Evolutionary conservation across 768 basidiomycete species (phyloP), one percentile per base, ranked within the genome.

Genomic region (Psilocybe azurescens): DNA sequence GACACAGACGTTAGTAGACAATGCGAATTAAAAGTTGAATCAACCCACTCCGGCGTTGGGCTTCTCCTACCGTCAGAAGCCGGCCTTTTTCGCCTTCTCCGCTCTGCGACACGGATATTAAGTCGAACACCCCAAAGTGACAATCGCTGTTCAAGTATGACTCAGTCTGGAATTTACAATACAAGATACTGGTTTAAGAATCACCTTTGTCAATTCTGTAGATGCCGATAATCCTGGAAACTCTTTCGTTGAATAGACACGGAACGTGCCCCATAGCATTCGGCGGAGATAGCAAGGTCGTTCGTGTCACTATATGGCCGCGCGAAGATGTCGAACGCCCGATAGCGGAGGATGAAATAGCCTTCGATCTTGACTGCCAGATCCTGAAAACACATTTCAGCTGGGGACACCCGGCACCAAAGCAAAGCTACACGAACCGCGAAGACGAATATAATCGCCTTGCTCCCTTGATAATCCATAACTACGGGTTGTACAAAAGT

Each of bases 341-440:
- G 79, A 68, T 90, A 90, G 46, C 89, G 82, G 29, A 90, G 76
- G 41, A 87, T 79, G 68, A 90, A 91, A 14, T 77, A 79, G 24
- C 89, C 89, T 67, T 90, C 89, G 20, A 79, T 80, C 66, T 86
- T 87, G 5, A 91, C 89, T 0, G 89, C 87, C n/a, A 91, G 76
- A 67, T 91, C 89, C 89, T 91, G 65, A 18, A 61, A 33, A 55
- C 1, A 48, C 14, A 49, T 53, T 49, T 44, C 47, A 46, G 16
- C 13, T 41, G 16, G n/a, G 32, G 47, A 29, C 11, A n/a, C 38
- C 48, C 30, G 8, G 14, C 32, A 47, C 50, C 52, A n/a, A n/a
- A n/a, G n/a, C 41, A 79, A 81, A 9, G 33, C 33, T 5, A 59
- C 49, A 89, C 68, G 20, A 51, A 67, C 89, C 28, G 87, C 77